Evolutionary conservation across 2,329 filamentous ascomycete genomes (phyloP).

Genomic region (Epicoccum sorghinum): DNA sequence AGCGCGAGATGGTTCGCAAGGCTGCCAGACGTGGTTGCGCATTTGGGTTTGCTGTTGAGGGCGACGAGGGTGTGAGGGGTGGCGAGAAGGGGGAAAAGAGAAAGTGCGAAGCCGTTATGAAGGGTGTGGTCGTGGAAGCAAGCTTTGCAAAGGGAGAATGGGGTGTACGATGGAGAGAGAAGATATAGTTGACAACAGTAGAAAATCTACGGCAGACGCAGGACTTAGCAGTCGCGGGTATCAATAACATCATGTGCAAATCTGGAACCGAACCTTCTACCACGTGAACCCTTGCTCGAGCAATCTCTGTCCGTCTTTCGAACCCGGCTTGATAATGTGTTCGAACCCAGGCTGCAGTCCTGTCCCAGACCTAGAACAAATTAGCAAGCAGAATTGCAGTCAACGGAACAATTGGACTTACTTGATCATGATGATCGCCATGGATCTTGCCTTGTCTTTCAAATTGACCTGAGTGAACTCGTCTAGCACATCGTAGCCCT

Average conservation of each 20-base stretch:
- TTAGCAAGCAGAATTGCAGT: constrained; percentile 12
- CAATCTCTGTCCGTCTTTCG: constrained; percentile 26
- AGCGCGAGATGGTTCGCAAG: constrained; percentile 65
- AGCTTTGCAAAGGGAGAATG: constrained; percentile 68
- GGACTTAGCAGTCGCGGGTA: constrained; percentile 21
- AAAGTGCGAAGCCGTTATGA: constrained; percentile 66
- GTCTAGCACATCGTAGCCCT: constrained; percentile 31
- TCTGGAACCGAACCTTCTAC: neutral
- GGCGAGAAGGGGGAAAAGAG: constrained; percentile 37
- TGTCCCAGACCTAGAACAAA: constrained; percentile 30
- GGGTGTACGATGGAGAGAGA: constrained; percentile 63
- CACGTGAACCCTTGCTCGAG: constrained; percentile 28
- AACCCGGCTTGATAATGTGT: constrained; percentile 22
- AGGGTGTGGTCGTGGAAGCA: constrained; percentile 63
- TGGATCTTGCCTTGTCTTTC: constrained; percentile 52
- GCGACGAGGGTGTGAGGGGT: constrained; percentile 6
- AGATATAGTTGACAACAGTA: constrained; percentile 10
- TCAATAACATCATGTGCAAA: constrained; percentile 15
- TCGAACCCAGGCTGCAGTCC: constrained; percentile 40
- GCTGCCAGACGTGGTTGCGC: constrained; percentile 66
- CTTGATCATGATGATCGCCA: constrained; percentile 50
- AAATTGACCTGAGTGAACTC: constrained; percentile 59
- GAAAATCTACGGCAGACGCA: neutral
- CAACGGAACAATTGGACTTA: constrained; percentile 24
- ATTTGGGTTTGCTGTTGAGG: constrained; percentile 56